Conservation (phyloP, 192 early-diverging fungal species). For the Gonapodya sp. region DNA sequence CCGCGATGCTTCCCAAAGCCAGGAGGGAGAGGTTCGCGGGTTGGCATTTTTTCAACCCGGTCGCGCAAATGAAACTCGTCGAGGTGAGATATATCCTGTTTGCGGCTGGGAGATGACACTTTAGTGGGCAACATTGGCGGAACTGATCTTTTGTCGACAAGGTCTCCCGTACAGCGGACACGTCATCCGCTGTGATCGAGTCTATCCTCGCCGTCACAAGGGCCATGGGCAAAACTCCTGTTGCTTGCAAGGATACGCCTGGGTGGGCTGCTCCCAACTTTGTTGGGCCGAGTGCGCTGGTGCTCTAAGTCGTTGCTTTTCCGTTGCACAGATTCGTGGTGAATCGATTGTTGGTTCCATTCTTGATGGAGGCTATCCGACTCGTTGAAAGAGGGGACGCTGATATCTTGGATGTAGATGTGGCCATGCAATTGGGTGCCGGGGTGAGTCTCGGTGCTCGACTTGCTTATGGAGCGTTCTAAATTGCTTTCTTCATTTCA, state of each 20-base stretch:
- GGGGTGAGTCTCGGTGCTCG: constrained; percentile 95
- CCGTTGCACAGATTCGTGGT: constrained; percentile 76
- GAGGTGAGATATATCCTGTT: too few relatives aligned
- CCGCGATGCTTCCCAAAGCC: constrained; percentile 41
- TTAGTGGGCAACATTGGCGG: too few relatives aligned
- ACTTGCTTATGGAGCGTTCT: constrained; percentile 63
- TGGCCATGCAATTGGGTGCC: constrained; percentile 94
- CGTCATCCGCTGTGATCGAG: constrained; percentile 50
- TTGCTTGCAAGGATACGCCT: constrained; percentile 93
- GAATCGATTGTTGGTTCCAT: constrained; percentile 91
- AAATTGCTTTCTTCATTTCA: not conserved
- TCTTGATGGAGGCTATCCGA: constrained; percentile 91
- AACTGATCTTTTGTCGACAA: too few relatives aligned
- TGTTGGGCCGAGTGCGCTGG: constrained; percentile 9
- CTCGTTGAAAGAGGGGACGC: constrained; percentile 86
- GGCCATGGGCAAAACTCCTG: constrained; percentile 76
- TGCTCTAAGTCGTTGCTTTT: not conserved
- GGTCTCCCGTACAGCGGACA: constrained; percentile 59
- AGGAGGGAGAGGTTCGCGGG: constrained; percentile 63
- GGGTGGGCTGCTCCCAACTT: too few relatives aligned
- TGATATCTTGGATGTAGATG: constrained; percentile 74
- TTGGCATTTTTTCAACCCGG: constrained; percentile 97
- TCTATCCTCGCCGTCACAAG: constrained; percentile 56
- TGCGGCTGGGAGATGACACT: too few relatives aligned
- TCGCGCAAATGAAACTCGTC: constrained; percentile 97